A percentile compares a stretch with the other conserved stretches of the same genome.
Conservation (phyloP, 1,284 basidiomycete genomes). For the Ceratobasidium sp. region DNA sequence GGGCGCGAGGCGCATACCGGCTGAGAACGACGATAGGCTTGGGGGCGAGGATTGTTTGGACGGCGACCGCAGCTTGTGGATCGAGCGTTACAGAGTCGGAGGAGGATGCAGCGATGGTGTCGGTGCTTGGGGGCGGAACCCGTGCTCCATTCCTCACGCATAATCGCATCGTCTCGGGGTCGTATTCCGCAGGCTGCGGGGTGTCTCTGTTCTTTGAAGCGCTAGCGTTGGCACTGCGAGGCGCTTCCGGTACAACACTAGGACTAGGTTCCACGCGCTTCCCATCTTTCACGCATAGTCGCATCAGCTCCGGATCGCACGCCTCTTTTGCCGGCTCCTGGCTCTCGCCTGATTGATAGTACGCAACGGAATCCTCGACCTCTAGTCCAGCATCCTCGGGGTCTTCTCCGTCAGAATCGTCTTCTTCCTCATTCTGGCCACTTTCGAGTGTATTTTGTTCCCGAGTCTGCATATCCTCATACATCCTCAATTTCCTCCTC, state of each 20-base stretch:
- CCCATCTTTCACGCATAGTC: background rate
- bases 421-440: background rate
- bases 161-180: slow-evolving; percentile 13
- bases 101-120: background rate
- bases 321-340: background rate
- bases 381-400: background rate
- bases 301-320: background rate
- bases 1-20: background rate
- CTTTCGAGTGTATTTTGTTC: background rate
- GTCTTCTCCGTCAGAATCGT: background rate
- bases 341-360: background rate
- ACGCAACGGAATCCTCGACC: background rate
- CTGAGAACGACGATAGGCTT: background rate
- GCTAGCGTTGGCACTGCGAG: background rate
- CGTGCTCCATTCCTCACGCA: slow-evolving; percentile 20
- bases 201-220: background rate
- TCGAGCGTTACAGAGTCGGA: background rate
- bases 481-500: slow-evolving; percentile 7
- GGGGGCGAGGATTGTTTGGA: background rate
- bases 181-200: background rate
- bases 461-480: background rate
- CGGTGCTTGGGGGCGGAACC: background rate
- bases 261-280: background rate
- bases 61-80: background rate
- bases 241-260: background rate